These are phyloP conservation scores for Heterobasidion irregulare DNA, from an alignment of 1,284 basidiomycete species.

Conservation along the genomic window DNA sequence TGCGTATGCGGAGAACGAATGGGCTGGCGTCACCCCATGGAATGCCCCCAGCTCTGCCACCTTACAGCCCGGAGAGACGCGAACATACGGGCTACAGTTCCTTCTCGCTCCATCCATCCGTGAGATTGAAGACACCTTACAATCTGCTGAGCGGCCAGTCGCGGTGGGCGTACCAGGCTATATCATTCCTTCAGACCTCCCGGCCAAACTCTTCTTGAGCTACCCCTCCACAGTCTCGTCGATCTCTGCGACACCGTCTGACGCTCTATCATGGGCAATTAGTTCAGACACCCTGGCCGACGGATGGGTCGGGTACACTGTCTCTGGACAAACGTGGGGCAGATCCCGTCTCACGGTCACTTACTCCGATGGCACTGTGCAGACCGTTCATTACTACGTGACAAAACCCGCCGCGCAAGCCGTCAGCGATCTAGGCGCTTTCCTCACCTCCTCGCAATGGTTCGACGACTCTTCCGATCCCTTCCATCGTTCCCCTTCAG, in stretches of 20 bases:
- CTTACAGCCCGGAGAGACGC: constrained; percentile 37
- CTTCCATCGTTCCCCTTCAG: constrained; percentile 45
- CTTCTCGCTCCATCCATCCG: constrained; percentile 41
- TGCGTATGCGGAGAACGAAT: constrained; percentile 50
- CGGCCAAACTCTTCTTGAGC: constrained; percentile 44
- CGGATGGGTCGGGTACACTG: constrained; percentile 43
- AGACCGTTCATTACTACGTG: constrained; percentile 48
- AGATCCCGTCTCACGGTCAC: constrained; percentile 40
- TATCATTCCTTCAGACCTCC: constrained; percentile 40
- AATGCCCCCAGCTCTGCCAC: constrained; percentile 44
- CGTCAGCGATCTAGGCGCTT: constrained; percentile 42
- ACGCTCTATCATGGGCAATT: constrained; percentile 37
- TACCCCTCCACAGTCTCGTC: constrained; percentile 32
- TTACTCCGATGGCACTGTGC: constrained; percentile 41
- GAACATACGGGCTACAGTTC: constrained; percentile 48
- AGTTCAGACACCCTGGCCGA: constrained; percentile 35
- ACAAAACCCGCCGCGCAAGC: constrained; percentile 38
- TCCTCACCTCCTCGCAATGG: constrained; percentile 50
- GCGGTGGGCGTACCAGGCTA: constrained; percentile 48
- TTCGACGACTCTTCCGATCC: constrained; percentile 42
- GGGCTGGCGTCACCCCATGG: constrained; percentile 44
- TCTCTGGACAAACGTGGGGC: constrained; percentile 40
- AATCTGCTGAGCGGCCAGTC: constrained; percentile 35
- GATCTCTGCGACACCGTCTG: constrained; percentile 35
- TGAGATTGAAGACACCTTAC: constrained; percentile 37